phyloP scores from a whole-genome alignment of 768 basidiomycete genomes.

The Lentinula guzmanii region DNA sequence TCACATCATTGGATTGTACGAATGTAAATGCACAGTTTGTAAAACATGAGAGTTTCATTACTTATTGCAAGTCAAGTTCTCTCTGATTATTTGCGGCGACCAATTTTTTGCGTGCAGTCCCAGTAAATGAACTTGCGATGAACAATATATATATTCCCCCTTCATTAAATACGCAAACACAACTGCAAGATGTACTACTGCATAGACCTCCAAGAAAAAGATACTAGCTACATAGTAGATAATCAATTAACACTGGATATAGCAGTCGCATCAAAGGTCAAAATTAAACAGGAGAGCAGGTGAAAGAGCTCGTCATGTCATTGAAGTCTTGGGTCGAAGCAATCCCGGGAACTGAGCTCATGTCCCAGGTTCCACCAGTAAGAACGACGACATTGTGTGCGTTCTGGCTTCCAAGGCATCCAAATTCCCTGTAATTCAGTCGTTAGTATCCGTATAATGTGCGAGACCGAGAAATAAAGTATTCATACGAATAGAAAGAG shows the following conservation, averaged over 20 bases:
- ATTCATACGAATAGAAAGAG: slow-evolving; percentile 6
- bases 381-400: background rate
- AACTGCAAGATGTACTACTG: no score
- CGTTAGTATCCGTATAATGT: background rate
- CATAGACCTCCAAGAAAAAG: no score
- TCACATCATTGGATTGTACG: no score
- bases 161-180: no score
- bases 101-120: no score
- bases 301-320: slow-evolving; percentile 4
- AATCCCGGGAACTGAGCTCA: slow-evolving; percentile 1
- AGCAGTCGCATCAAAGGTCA: background rate
- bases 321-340: background rate
- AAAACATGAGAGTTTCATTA: no score
- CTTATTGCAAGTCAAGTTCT: no score
- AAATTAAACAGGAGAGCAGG: slow-evolving; percentile 4
- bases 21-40: background rate
- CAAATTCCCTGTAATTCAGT: background rate
- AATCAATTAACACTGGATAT: no score
- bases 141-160: no score
- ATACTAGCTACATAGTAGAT: no score
- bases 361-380: slow-evolving; percentile 4
- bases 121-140: no score
- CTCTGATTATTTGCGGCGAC: no score
- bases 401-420: background rate
- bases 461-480: background rate